phyloP scores from a whole-genome alignment of 306 rosid genomes.

The Prosopis cineraria region DNA sequence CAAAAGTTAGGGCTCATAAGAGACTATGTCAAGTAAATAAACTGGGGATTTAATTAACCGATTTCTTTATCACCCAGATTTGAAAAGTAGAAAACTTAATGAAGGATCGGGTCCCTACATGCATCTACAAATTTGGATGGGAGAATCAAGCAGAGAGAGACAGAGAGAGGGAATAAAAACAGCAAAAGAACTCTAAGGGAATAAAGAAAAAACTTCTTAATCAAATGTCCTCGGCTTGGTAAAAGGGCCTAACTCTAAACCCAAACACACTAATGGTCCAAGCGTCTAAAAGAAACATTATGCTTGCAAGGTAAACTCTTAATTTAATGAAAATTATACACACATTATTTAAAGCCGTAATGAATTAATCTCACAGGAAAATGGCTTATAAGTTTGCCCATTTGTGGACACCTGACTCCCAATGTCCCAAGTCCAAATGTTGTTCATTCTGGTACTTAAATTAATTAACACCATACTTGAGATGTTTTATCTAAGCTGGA shows the following conservation, averaged over 20 bases:
- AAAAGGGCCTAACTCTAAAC: background rate
- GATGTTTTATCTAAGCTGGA: no score
- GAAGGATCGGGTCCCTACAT: background rate
- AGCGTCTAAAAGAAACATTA: background rate
- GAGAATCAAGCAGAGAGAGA: background rate
- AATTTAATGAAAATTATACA: background rate
- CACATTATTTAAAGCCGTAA: background rate
- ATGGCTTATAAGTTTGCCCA: background rate
- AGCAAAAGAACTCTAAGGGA: background rate
- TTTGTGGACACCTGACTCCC: background rate
- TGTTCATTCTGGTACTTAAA: background rate
- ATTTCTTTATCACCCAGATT: background rate
- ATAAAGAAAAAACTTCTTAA: background rate
- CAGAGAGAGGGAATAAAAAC: background rate
- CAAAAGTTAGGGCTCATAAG: background rate
- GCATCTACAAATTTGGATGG: background rate
- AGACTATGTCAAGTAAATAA: background rate
- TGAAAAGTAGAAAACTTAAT: background rate
- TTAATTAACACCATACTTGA: background rate
- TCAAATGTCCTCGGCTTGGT: background rate
- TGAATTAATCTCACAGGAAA: background rate
- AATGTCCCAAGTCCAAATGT: background rate
- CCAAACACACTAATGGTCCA: background rate
- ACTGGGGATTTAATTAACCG: background rate
- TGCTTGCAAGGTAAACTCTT: background rate